Base-by-base conservation (phyloP, 1,284 basidiomycete species). In the Stereum hirsutum region DNA sequence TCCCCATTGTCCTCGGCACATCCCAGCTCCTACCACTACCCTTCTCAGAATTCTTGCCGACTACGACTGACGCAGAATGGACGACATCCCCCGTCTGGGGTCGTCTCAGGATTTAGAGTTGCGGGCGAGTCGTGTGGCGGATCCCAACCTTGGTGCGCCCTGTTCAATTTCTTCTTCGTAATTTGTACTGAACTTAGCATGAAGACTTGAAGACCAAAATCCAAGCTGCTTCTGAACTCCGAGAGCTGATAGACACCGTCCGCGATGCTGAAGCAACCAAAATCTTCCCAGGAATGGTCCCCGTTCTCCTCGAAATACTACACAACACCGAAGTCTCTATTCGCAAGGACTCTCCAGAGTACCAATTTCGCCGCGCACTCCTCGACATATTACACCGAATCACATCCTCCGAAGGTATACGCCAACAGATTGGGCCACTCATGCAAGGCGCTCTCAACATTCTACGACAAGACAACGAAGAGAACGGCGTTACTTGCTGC, bases 391-490 rank as follows among this genome's bases (percentile, higher is more conserved):
- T 98, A 20, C 88, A 95, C 60, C 86, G 93, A 21, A 71, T 98
- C 11, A 92, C 93, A 1, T 76, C 83, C 43, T 79, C 80, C 41
- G 95, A 99, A 46, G 70, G 78, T 7, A 72, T 93, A 38, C 77
- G 88, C 34, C 72, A 78, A 31, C 82, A 89, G 52, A 75, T 81
- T 21, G 66, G 75, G 24, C 63, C 74, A 14, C 77, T 98, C 39
- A 86, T 90, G 61, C 74, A 73, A 39, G 76, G 76, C 38, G 75
- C 97, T 75, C 74, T 98, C 42, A 73, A 87, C 51, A 70, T 94
- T 33, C 72, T 99, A 33, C 84, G 87, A 39, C 71, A 81, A 50
- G 97, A 99, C 68, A 98, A 96, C 58, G 96, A 99, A 65, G 96
- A 99, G 57, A 96, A 94, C 57, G 96, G 89, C 2, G 76, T 87